A percentile compares a stretch with the other conserved stretches of the same genome.
Conservation (phyloP, 371 early-diverging fungal species). For the Zancudomyces culisetae region DNA sequence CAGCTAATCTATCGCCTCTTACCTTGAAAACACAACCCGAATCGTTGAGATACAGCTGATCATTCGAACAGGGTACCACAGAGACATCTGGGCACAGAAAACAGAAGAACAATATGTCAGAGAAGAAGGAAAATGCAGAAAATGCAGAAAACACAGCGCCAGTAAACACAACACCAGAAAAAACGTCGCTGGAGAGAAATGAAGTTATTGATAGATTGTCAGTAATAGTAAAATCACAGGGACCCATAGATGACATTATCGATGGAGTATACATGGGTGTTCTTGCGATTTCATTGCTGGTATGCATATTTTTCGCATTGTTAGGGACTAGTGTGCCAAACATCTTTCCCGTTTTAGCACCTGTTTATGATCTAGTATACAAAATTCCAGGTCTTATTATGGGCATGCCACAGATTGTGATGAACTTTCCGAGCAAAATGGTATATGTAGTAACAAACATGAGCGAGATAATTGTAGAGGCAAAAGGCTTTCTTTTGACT, state of each 20-base stretch:
- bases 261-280: conserved; percentile 22
- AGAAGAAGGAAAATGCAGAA: no score
- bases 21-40: no score
- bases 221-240: conserved; percentile 18
- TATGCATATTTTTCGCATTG: conserved; percentile 10
- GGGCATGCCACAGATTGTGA: conserved; percentile 7
- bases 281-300: conserved; percentile 12
- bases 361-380: conserved; percentile 8
- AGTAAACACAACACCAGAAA: no score
- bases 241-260: conserved; percentile 21
- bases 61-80: no score
- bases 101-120: no score
- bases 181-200: background rate
- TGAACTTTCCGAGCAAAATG: background rate
- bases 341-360: conserved; percentile 15
- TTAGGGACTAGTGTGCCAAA: conserved; percentile 13
- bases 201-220: conserved; percentile 15
- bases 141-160: no score
- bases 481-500: background rate
- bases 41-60: no score
- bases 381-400: conserved; percentile 5
- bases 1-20: no score
- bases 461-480: conserved; percentile 4
- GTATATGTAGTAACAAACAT: conserved; percentile 6
- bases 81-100: no score